A percentile compares a stretch with the other conserved stretches of the same genome.
These are phyloP conservation scores for Penstemon davidsonii DNA, from an alignment of 257 asterid species.

Conservation along the genomic window DNA sequence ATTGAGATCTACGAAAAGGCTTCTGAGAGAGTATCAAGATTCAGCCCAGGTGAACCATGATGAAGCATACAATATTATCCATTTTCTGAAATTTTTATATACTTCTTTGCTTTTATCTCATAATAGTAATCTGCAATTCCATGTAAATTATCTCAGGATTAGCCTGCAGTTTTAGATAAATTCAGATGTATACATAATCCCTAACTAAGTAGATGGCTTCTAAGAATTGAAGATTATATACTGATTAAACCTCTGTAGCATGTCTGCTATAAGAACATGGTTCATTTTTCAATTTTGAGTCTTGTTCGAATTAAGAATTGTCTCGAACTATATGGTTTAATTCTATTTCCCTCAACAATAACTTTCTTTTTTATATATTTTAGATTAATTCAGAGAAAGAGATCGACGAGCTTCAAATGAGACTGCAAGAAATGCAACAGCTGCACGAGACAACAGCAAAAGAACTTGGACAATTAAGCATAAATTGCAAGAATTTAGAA, in stretches of 20 bases:
- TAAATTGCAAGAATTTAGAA: constrained; percentile 51
- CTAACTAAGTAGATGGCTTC: background rate
- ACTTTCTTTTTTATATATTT: constrained; percentile 20
- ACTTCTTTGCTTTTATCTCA: background rate
- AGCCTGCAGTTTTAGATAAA: background rate
- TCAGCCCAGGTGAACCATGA: constrained; percentile 52
- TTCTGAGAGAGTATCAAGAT: constrained; percentile 43
- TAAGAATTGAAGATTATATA: too few species aligned
- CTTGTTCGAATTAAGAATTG: background rate
- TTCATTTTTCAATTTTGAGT: background rate
- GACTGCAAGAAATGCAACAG: constrained; percentile 57
- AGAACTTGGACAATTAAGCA: constrained; percentile 52
- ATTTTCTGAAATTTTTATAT: constrained; percentile 9
- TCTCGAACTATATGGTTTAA: background rate
- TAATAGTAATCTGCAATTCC: background rate
- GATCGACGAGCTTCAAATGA: constrained; percentile 48
- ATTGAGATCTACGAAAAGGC: constrained; percentile 41
- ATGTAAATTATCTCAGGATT: background rate
- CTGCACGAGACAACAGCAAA: constrained; percentile 51
- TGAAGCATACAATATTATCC: background rate
- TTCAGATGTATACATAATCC: background rate
- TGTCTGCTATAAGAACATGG: background rate
- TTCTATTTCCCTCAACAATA: constrained; percentile 16
- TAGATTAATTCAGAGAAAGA: constrained; percentile 53
- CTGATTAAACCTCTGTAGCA: background rate